Percentiles rank a stretch among this genome's conserved stretches.
Conservation (phyloP, 2,329 filamentous ascomycete genomes). For the Hypoxylon sp. region DNA sequence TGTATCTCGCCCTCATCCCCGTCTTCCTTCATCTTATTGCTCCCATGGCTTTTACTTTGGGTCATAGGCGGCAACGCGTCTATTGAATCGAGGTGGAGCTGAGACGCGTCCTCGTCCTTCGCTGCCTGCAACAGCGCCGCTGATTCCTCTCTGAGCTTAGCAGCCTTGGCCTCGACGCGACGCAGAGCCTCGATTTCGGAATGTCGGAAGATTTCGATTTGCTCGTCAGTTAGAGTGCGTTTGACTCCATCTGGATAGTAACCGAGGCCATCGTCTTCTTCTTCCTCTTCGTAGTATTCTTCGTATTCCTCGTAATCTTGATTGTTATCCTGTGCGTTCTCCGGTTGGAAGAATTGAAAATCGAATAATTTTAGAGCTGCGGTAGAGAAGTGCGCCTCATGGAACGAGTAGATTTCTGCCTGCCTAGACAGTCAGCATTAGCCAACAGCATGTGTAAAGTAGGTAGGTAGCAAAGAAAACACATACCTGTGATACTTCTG, state of each 20-base stretch:
- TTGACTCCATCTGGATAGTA: conserved; percentile 90
- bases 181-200: conserved; percentile 84
- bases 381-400: conserved; percentile 71
- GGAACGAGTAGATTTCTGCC: conserved; percentile 73
- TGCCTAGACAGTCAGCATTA: conserved; percentile 55
- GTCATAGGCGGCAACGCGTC: conserved; percentile 17
- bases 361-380: conserved; percentile 63
- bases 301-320: conserved; percentile 51
- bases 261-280: conserved; percentile 79
- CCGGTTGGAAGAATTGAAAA: conserved; percentile 60
- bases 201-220: conserved; percentile 91
- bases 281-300: conserved; percentile 58
- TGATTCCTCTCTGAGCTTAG: conserved; percentile 47
- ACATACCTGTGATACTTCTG: conserved; percentile 58
- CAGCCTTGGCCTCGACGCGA: conserved; percentile 62
- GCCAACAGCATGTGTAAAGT: conserved; percentile 32
- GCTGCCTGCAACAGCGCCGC: conserved; percentile 34
- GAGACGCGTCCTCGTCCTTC: conserved; percentile 22
- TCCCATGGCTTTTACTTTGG: neutral
- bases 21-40: conserved; percentile 21
- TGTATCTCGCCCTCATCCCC: conserved; percentile 42
- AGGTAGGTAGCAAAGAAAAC: neutral
- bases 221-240: conserved; percentile 90
- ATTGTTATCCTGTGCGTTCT: conserved; percentile 40
- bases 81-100: conserved; percentile 16